Evolutionary conservation across 116 monocot species (phyloP), one percentile per base, ranked within the genome.

Genomic region (Dioscorea cayenensis): DNA sequence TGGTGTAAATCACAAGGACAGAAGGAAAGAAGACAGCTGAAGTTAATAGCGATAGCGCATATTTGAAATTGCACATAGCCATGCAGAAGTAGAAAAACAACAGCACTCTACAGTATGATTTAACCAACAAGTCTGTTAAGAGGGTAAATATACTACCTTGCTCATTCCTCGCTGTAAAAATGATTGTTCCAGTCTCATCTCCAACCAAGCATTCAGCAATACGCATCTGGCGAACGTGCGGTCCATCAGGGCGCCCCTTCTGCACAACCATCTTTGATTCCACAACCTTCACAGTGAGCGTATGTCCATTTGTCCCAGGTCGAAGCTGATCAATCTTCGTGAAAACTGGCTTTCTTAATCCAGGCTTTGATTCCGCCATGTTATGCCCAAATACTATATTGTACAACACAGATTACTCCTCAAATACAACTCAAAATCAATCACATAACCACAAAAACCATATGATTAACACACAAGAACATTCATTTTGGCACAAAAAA

Each of bases 241-340:
- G 71, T 27, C 82, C 86, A 49, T 73, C 79, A 62, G 62, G 25
- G 9, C 82, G 79, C 18, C 85, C 87, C 69, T 81, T 87, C 77
- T 89, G 87, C 43, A 83, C 48, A 9, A 94, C 77, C 71, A 79
- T 79, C 75, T 91, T 95, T 11, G 95, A 83, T 67, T 78, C 81
- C 20, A 95, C 86, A 16, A 95, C 89, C 69, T 95, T 95, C 32
- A 91, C 86, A 5, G 77, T 76, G 22, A 95, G 70, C 0, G 86
- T 95, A 71, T 89, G 91, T 0, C 95, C 95, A 52, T 38, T 77
- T 10, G 91, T 91, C 12, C 86, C 84, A 38, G 95, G 95, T 28
- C 86, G 82, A 22, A 95, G 84, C 78, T 95, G 91, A 36, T 91
- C 86, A 55, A 89, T 84, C 79, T 95, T 95, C 21, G 78, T 79